Base-by-base conservation (phyloP, 2,329 filamentous ascomycete genomes). In the Pseudogymnoascus sp. region DNA sequence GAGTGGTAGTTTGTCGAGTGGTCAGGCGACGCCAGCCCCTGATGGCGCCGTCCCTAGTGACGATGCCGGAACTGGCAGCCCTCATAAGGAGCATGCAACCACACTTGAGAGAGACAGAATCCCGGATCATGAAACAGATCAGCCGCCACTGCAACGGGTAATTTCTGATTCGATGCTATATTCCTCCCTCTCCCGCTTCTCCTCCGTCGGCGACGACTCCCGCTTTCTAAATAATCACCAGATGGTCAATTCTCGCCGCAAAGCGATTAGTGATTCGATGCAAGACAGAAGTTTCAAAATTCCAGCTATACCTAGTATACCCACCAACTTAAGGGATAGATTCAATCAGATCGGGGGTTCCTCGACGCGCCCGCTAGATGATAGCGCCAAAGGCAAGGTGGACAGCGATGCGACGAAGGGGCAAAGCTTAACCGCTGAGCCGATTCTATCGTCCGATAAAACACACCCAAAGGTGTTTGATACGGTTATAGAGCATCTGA, bases 221-320 rank as follows among this genome's bases (percentile, higher is more conserved):
- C 83, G 87, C 49, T 97, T 94, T 73, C 84, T 89, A 59, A 81
- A 94, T 73, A 85, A 96, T 11, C 84, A 87, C 45, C 89, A 91
- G 65, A 90, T 94, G 78, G 88, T 93, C 67, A 97, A 97, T 70
- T 91, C 89, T 68, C 83, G 93, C 43, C 81, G 94, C 71, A 96
- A 96, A 76, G 93, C 93, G 4, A 90, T 97, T 72, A 89, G 87
- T 71, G 92, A 97, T 72, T 95, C 89, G 71, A 84, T 90, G 65
- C 87, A 91, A 71, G 92, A 96, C 69, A 90, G 92, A 2, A 90
- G 86, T 62, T 88, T 92, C 74, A 90, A 86, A 70, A 80, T 91
- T 71, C 84, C 84, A 1, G 81, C 81, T 65, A 74, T 89, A 38
- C 82, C 86, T 60, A 83, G 79, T 65, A 77, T 85, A 39, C 75